Conservation (phyloP, 2,329 filamentous ascomycete genomes). For the Cordyceps javanica region DNA sequence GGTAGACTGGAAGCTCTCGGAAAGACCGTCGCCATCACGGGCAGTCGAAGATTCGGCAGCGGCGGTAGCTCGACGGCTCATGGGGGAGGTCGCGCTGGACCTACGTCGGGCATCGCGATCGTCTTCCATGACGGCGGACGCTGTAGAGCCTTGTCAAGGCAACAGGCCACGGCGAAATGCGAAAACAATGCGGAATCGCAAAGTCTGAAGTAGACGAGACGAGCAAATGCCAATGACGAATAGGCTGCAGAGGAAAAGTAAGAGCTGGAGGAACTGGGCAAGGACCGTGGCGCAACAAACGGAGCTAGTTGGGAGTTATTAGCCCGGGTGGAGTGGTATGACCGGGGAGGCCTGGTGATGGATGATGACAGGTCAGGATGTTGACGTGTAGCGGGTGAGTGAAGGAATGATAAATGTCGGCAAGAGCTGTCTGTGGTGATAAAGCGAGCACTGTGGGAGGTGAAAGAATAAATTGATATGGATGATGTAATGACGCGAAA, state of each 20-base stretch:
- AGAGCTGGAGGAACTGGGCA: slow-evolving; percentile 1
- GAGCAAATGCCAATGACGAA: neutral
- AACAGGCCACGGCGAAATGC: neutral
- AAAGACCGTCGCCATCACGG: slow-evolving; percentile 37
- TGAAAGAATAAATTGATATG: no score
- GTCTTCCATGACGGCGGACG: slow-evolving; percentile 3
- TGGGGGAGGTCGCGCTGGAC: slow-evolving; percentile 35
- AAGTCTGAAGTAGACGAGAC: neutral
- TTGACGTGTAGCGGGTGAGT: neutral
- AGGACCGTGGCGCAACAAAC: slow-evolving; percentile 1
- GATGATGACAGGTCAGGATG: neutral
- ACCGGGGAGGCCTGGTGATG: slow-evolving; percentile 7
- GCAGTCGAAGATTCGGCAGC: slow-evolving; percentile 29
- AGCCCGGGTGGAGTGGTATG: slow-evolving; percentile 4
- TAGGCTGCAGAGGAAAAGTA: neutral
- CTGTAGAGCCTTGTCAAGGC: neutral
- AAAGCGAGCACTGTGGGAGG: neutral
- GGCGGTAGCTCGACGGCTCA: slow-evolving; percentile 39
- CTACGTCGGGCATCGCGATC: slow-evolving; percentile 2
- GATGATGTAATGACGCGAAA: neutral
- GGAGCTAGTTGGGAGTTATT: neutral
- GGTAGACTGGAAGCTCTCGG: slow-evolving; percentile 52
- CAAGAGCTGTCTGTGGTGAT: neutral
- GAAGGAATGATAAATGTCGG: neutral
- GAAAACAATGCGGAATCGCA: neutral